A percentile compares a stretch with the other conserved stretches of the same genome.
Evolutionary conservation across 768 basidiomycete genomes (phyloP).

Genomic region (Roridomyces roridus): DNA sequence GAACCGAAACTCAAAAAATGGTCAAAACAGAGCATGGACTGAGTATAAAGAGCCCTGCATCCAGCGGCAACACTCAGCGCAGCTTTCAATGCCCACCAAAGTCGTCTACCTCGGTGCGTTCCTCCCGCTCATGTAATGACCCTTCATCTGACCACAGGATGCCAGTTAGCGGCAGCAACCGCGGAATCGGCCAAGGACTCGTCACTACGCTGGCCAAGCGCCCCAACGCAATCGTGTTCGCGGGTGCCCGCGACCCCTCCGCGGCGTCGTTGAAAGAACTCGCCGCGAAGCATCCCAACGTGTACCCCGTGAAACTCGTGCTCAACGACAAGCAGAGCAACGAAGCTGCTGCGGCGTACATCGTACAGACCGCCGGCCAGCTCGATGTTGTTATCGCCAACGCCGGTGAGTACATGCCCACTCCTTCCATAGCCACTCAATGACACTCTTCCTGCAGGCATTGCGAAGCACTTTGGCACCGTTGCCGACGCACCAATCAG

Average conservation of each 20-base stretch:
- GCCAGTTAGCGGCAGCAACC: slow-evolving; percentile 1
- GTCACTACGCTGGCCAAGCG: background rate
- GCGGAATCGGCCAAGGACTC: background rate
- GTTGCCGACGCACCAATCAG: background rate
- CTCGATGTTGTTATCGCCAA: slow-evolving; percentile 5
- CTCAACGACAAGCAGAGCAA: background rate
- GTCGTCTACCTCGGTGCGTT: background rate
- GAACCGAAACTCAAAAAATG: no score
- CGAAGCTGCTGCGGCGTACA: background rate
- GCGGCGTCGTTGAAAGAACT: background rate
- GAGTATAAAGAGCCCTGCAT: no score
- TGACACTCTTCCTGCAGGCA: background rate
- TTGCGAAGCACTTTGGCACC: background rate
- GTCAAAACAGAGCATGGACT: no score
- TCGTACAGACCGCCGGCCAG: background rate
- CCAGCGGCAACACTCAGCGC: no score
- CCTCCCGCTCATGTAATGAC: no score
- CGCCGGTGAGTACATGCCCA: background rate
- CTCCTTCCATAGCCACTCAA: background rate
- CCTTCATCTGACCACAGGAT: background rate
- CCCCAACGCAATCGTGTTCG: no score
- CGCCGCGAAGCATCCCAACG: background rate
- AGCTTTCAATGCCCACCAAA: no score
- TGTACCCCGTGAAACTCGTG: slow-evolving; percentile 3
- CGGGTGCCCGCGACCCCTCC: background rate